Percentiles rank a stretch among this genome's conserved stretches.
These are phyloP conservation scores for Trichomonas vaginalis DNA, from an alignment of 208 protist genomes.

Conservation along the genomic window DNA sequence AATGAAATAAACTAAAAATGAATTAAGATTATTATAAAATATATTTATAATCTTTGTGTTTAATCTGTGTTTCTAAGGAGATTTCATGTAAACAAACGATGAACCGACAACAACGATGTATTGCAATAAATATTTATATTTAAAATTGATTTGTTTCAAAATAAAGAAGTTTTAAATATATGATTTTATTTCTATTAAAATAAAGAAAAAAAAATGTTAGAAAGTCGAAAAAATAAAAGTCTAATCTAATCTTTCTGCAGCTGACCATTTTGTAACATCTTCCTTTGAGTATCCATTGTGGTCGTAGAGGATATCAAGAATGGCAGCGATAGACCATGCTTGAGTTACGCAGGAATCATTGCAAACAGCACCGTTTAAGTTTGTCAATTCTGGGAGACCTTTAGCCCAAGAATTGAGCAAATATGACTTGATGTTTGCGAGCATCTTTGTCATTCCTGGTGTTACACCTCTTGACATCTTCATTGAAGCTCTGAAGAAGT, in stretches of 20 bases:
- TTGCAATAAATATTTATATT: too few relatives aligned
- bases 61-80: too few relatives aligned
- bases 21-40: too few relatives aligned
- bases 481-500: constrained; percentile 18
- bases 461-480: neutral
- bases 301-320: neutral
- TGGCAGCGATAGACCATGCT: neutral
- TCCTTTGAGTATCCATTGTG: neutral
- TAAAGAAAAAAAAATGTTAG: too few relatives aligned
- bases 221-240: too few relatives aligned
- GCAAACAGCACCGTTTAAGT: neutral
- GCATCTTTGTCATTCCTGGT: neutral
- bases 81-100: too few relatives aligned
- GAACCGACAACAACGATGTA: too few relatives aligned
- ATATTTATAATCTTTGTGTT: too few relatives aligned
- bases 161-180: too few relatives aligned
- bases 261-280: neutral
- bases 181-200: too few relatives aligned
- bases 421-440: neutral
- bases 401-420: neutral
- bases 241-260: neutral
- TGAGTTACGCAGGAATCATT: neutral
- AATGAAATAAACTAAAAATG: too few relatives aligned
- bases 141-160: too few relatives aligned
- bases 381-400: neutral